Percentiles rank a stretch among this genome's conserved stretches.
phyloP scores from a whole-genome alignment of 2,329 filamentous ascomycete species.

The Fusarium solani-melongenae region DNA sequence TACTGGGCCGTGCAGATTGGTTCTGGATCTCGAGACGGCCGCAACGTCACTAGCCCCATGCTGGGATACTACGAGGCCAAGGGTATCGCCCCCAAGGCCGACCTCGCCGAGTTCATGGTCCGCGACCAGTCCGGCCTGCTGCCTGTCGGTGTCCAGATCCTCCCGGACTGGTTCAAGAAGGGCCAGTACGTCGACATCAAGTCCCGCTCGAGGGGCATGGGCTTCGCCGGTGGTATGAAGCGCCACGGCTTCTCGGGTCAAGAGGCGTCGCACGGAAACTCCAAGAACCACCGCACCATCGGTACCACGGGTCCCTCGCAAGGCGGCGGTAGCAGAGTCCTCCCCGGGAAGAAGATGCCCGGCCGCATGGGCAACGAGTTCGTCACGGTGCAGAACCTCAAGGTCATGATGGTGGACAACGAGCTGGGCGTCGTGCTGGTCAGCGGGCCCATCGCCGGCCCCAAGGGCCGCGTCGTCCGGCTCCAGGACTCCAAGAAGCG shows the following conservation, averaged over 20 bases:
- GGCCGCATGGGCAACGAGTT: slow-evolving; percentile 93
- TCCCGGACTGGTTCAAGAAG: slow-evolving; percentile 89
- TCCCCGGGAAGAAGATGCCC: slow-evolving; percentile 98
- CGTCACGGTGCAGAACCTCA: slow-evolving; percentile 91
- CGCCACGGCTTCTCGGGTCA: slow-evolving; percentile 90
- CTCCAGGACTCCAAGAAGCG: slow-evolving; percentile 94
- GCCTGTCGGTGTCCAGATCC: slow-evolving; percentile 78
- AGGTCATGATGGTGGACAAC: slow-evolving; percentile 87
- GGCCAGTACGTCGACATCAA: slow-evolving; percentile 92
- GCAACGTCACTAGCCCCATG: slow-evolving; percentile 83
- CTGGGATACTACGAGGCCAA: slow-evolving; percentile 89
- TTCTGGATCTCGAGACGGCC: slow-evolving; percentile 76
- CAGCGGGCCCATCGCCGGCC: slow-evolving; percentile 86
- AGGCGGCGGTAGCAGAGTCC: slow-evolving; percentile 89
- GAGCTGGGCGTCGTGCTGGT: slow-evolving; percentile 90
- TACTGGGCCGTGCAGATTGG: slow-evolving; percentile 97
- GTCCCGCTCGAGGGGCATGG: slow-evolving; percentile 84
- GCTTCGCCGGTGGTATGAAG: slow-evolving; percentile 99
- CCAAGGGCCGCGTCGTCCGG: slow-evolving; percentile 85
- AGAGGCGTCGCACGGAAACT: slow-evolving; percentile 93
- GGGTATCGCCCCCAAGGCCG: slow-evolving; percentile 83
- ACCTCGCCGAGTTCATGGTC: slow-evolving; percentile 89
- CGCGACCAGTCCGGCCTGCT: slow-evolving; percentile 77
- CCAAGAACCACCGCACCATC: slow-evolving; percentile 90
- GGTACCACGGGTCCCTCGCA: slow-evolving; percentile 91